A percentile compares a stretch with the other conserved stretches of the same genome.
phyloP scores from a whole-genome alignment of 768 basidiomycete genomes.

The Boletus huronensis region DNA sequence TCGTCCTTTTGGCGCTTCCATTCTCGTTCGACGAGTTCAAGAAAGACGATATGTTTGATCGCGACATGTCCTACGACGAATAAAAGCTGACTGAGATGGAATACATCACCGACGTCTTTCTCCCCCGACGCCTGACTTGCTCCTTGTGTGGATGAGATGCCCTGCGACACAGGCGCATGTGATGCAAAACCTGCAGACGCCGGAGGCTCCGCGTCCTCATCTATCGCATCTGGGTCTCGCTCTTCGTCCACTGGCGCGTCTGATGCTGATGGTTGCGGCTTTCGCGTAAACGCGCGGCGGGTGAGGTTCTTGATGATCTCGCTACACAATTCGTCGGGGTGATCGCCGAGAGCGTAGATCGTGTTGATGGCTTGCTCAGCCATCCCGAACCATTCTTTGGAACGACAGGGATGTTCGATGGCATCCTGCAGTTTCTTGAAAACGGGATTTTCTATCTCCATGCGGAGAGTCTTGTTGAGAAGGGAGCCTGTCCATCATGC shows the following conservation, averaged over 20 bases:
- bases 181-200: conserved; percentile 21
- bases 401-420: conserved; percentile 76
- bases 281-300: conserved; percentile 55
- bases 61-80: conserved; percentile 96
- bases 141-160: conserved; percentile 8
- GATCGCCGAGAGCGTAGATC: conserved; percentile 90
- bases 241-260: conserved; percentile 18
- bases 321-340: conserved; percentile 82
- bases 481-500: conserved; percentile 63
- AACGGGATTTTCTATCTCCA: conserved; percentile 83
- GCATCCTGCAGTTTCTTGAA: conserved; percentile 80
- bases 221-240: conserved; percentile 50
- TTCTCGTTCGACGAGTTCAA: conserved; percentile 93
- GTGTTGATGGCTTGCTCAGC: conserved; percentile 97
- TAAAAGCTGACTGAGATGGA: conserved; percentile 87
- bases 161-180: conserved; percentile 19
- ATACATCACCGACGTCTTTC: conserved; percentile 73
- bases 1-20: conserved; percentile 96
- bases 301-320: conserved; percentile 83
- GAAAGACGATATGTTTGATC: conserved; percentile 95
- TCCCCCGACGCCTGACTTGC: conserved; percentile 17
- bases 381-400: conserved; percentile 94
- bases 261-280: conserved; percentile 12
- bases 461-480: conserved; percentile 77
- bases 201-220: conserved; percentile 37